Evolutionary conservation across 1,284 basidiomycete species (phyloP).

Genomic region (Rhodotorula sp.): DNA sequence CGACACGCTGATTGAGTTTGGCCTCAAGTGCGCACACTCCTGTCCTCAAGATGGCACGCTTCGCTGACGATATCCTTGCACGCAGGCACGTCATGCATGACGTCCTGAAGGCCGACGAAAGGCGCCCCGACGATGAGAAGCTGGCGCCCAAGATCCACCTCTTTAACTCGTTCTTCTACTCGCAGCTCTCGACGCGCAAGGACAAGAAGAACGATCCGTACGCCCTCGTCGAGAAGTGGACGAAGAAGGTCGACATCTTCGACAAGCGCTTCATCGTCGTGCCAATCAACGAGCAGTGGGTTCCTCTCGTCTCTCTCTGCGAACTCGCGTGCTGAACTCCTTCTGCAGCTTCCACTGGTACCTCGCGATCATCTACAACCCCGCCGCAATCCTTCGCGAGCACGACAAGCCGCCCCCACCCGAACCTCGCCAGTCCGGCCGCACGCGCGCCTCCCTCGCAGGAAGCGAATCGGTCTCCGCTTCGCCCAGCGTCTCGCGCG

Average conservation of each 20-base stretch:
- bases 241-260: constrained; percentile 76
- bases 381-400: constrained; percentile 55
- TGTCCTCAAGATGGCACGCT: neutral
- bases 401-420: constrained; percentile 2
- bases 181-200: constrained; percentile 72
- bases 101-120: constrained; percentile 37
- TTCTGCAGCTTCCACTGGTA: constrained; percentile 86
- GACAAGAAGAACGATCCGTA: constrained; percentile 54
- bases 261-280: constrained; percentile 87
- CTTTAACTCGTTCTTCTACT: constrained; percentile 97
- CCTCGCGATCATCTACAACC: constrained; percentile 86
- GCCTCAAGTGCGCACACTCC: constrained; percentile 67
- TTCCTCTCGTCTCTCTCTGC: constrained; percentile 4
- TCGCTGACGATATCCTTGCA: neutral
- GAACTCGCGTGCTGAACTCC: neutral
- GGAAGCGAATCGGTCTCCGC: neutral
- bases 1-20: constrained; percentile 94
- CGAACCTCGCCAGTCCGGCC: neutral
- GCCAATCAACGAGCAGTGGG: constrained; percentile 93
- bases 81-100: constrained; percentile 63
- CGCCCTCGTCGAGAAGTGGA: constrained; percentile 89
- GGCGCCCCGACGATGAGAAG: constrained; percentile 53
- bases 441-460: neutral
- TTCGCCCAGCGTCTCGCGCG: neutral
- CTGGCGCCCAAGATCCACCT: constrained; percentile 76